Conservation (phyloP, 768 basidiomycete species). For the Suillus discolor region DNA sequence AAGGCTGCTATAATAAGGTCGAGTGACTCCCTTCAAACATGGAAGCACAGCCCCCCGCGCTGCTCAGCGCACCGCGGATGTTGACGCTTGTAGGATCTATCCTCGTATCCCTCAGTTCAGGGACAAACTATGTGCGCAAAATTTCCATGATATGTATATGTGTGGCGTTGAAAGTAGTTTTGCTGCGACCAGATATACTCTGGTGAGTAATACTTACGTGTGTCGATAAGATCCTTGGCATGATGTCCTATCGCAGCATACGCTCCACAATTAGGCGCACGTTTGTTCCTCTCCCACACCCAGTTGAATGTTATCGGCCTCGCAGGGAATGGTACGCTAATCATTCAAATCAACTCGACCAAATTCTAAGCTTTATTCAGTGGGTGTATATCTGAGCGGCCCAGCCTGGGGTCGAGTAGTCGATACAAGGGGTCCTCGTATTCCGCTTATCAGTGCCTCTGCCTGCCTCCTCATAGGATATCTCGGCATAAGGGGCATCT, state of each 20-base stretch:
- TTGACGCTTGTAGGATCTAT: slow-evolving; percentile 58
- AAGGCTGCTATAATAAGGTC: not conserved
- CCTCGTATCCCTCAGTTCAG: slow-evolving; percentile 61
- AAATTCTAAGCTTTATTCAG: slow-evolving; percentile 32
- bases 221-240: not conserved
- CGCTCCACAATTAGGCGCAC: slow-evolving; percentile 82
- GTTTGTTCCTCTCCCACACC: slow-evolving; percentile 75
- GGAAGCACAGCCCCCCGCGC: slow-evolving; percentile 27
- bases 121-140: slow-evolving; percentile 72
- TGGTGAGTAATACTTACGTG: slow-evolving; percentile 19
- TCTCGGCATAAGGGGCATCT: slow-evolving; percentile 69
- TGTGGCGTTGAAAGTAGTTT: not conserved
- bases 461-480: slow-evolving; percentile 71
- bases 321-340: slow-evolving; percentile 68
- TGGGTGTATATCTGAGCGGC: slow-evolving; percentile 77
- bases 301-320: slow-evolving; percentile 80
- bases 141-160: not conserved
- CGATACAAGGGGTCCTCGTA: slow-evolving; percentile 71
- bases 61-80: slow-evolving; percentile 44
- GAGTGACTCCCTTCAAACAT: not conserved
- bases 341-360: not conserved
- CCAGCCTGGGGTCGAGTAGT: slow-evolving; percentile 82
- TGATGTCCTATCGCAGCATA: slow-evolving; percentile 56
- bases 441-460: slow-evolving; percentile 62
- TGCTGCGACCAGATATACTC: slow-evolving; percentile 28